phyloP scores from a whole-genome alignment of 2,329 filamentous ascomycete genomes.

The Chaetothyriales sp. region DNA sequence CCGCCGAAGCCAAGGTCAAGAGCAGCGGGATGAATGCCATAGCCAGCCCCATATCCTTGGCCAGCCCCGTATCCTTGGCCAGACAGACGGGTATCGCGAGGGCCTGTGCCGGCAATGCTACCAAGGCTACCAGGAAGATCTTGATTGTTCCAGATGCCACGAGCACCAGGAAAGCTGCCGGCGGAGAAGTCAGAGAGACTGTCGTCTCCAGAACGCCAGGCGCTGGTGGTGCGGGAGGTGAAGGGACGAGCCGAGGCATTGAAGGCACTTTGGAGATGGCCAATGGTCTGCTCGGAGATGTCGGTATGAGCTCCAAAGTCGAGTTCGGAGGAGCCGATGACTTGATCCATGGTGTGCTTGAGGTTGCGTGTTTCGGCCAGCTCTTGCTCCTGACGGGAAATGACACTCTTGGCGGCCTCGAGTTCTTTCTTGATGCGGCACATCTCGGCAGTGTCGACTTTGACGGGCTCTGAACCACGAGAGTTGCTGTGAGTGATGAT shows the following conservation, averaged over 20 bases:
- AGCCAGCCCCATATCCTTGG: conserved; percentile 12
- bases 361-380: conserved; percentile 46
- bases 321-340: conserved; percentile 39
- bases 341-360: conserved; percentile 48
- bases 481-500: conserved; percentile 12
- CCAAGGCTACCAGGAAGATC: conserved; percentile 8
- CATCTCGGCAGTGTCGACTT: conserved; percentile 35
- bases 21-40: conserved; percentile 10
- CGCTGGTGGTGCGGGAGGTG: conserved; percentile 28
- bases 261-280: conserved; percentile 38
- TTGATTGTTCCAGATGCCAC: conserved; percentile 22
- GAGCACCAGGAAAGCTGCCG: conserved; percentile 26
- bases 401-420: conserved; percentile 42
- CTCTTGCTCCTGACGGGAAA: conserved; percentile 48
- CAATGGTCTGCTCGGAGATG: conserved; percentile 38
- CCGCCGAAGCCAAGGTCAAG: conserved; percentile 6
- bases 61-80: conserved; percentile 12
- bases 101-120: conserved; percentile 5
- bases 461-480: conserved; percentile 8
- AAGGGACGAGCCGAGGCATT: conserved; percentile 36
- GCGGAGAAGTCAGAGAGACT: conserved; percentile 34
- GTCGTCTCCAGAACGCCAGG: conserved; percentile 33
- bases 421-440: conserved; percentile 45
- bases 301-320: conserved; percentile 36
- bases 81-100: conserved; percentile 11